phyloP scores from a whole-genome alignment of 495 filamentous ascomycete species.

The Xylaria intraflava region DNA sequence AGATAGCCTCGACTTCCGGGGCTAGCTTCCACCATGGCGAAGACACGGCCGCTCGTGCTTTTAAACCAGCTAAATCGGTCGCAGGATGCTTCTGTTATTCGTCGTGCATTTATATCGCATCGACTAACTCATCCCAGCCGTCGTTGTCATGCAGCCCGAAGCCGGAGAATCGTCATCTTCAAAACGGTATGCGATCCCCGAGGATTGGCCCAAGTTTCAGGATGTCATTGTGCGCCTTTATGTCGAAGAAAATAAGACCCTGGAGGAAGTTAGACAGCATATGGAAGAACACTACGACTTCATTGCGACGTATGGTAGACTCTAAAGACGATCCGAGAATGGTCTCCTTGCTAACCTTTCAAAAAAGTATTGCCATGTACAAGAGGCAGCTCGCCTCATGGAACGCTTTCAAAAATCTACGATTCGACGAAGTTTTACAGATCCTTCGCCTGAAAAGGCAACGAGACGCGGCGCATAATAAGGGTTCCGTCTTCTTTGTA shows the following conservation, averaged over 20 bases:
- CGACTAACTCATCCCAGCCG: not conserved
- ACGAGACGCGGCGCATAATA: slow-evolving; percentile 20
- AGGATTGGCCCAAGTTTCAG: slow-evolving; percentile 25
- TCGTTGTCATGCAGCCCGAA: slow-evolving; percentile 12
- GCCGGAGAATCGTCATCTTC: slow-evolving; percentile 8
- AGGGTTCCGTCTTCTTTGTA: slow-evolving; percentile 22
- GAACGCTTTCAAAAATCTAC: slow-evolving; percentile 28
- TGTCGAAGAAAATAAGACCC: slow-evolving; percentile 26
- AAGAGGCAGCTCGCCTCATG: slow-evolving; percentile 27
- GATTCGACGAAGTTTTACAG: slow-evolving; percentile 26
- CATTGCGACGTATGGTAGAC: slow-evolving; percentile 23
- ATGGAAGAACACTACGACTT: slow-evolving; percentile 29
- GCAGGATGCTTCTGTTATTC: slow-evolving; percentile 7
- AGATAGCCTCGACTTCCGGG: slow-evolving; percentile 11
- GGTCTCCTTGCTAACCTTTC: slow-evolving; percentile 10
- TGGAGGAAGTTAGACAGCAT: slow-evolving; percentile 25
- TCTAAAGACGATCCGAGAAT: not conserved
- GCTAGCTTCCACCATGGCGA: slow-evolving; percentile 11
- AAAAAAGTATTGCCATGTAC: slow-evolving; percentile 27
- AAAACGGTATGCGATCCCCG: slow-evolving; percentile 19
- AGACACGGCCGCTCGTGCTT: slow-evolving; percentile 8
- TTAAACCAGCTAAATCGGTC: slow-evolving; percentile 10
- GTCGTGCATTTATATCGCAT: not conserved
- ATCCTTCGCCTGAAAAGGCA: slow-evolving; percentile 25
- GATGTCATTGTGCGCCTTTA: slow-evolving; percentile 23